Evolutionary conservation across 345 rosid species (phyloP), one percentile per base, ranked within the genome.

Genomic region (Sapria himalayana): DNA sequence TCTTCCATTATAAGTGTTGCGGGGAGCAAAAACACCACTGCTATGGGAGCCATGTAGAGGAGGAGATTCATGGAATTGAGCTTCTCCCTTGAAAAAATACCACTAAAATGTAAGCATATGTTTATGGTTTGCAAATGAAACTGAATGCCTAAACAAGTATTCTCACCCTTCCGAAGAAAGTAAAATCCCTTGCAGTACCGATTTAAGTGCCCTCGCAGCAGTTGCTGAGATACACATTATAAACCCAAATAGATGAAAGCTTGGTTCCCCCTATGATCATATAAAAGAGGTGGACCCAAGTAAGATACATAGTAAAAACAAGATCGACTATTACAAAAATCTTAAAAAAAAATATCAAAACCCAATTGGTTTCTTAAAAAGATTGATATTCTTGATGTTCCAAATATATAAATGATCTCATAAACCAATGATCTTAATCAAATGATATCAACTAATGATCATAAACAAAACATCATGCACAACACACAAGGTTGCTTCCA

Each of bases 121-220:
- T 43, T 45, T 41, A 20, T 45, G 39, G 25, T 21, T 2, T 45
- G n/a, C 15, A 2, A 33, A 44, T 36, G 31, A 10, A 7, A 7
- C 7, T 7, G 36, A 39, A 14, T 8, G 15, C 15, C 17, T 3
- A 38, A 41, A 9, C 15, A 20, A 45, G 39, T 43, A 34, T 22
- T 35, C 80, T 65, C 60, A 91, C 99, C 95, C 93, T 65, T 91
- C 99, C 29, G 93, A 80, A 48, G 99, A 84, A 55, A 91, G 99
- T 50, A 91, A 58, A 62, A 91, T 84, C 35, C 99, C 93, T 59
- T 91, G 99, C 46, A 91, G 63, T 35, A 91, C 99, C 19, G 99
- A 80, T 54, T 91, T 91, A 34, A 91, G 85, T 37, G 99, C 99
- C 64, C 99, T 70, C 0, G 99, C 92, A 54, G 92, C 96, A 3